A percentile compares a stretch with the other conserved stretches of the same genome.
These are phyloP conservation scores for Mycena kentingensis DNA, from an alignment of 768 basidiomycete species.

Conservation along the genomic window DNA sequence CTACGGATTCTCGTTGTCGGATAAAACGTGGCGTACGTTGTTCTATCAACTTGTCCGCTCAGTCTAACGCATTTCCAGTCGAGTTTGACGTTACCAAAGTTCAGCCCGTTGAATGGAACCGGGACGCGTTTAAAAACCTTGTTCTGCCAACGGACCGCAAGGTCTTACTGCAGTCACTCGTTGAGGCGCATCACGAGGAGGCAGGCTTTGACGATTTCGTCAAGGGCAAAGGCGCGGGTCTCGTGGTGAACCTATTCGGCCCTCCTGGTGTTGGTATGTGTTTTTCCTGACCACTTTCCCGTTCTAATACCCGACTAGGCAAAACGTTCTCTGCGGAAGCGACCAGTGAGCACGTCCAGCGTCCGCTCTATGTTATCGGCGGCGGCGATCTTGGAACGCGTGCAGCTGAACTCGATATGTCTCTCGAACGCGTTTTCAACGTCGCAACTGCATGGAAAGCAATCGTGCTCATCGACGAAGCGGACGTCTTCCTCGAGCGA, in stretches of 20 bases:
- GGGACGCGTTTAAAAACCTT: conserved; percentile 59
- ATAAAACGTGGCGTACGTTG: conserved; percentile 60
- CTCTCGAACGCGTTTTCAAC: conserved; percentile 50
- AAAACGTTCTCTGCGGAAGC: conserved; percentile 65
- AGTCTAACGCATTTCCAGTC: conserved; percentile 37
- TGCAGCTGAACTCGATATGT: conserved; percentile 44
- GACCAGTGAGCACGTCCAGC: conserved; percentile 54
- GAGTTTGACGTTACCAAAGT: conserved; percentile 63
- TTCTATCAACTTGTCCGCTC: not conserved
- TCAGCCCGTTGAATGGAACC: conserved; percentile 54
- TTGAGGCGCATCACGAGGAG: conserved; percentile 58
- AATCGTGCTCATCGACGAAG: conserved; percentile 61
- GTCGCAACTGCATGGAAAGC: conserved; percentile 64
- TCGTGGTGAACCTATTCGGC: conserved; percentile 58
- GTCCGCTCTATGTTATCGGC: conserved; percentile 55
- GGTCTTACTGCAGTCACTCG: conserved; percentile 54
- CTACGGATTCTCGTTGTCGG: conserved; percentile 62
- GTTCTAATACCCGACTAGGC: conserved; percentile 27
- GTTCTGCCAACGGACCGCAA: conserved; percentile 58
- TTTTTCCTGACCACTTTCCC: not conserved
- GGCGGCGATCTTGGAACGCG: conserved; percentile 57
- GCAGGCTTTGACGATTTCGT: conserved; percentile 62
- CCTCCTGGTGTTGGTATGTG: conserved; percentile 58
- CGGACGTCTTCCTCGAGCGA: conserved; percentile 74
- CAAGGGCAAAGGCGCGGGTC: conserved; percentile 63